Base-by-base conservation (phyloP, 1,284 basidiomycete genomes). In the Cryptococcus sp. region DNA sequence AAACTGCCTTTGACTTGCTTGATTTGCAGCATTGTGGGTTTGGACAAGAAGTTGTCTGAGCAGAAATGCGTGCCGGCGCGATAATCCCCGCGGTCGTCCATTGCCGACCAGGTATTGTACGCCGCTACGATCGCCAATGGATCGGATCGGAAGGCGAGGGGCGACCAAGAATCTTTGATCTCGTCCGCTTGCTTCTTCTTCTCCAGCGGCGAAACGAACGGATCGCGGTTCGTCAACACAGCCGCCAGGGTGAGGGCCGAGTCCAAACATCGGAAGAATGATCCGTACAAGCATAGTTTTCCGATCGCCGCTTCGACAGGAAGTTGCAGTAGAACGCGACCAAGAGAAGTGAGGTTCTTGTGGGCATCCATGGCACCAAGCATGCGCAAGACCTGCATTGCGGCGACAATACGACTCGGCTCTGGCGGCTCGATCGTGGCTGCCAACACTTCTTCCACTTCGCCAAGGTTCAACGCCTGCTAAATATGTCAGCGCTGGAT, bases 191-290 rank as follows among this genome's bases (percentile, higher is more conserved):
- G 72, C 6, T 63, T 64, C 68, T 81, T 80, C 39, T 79, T 63
- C 4, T 75, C 64, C 27, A 85, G 79, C 0, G 93, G 93, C 0
- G 88, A 85, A 53, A 95, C 79, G 82, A 97, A 97, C 3, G 93
- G 93, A 68, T 95, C 93, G 41, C 93, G 87, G 70, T 90, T 91
- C 10, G 91, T 89, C 66, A 96, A 79, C 66, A 96, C 89, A 1
- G 93, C 91, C 5, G 93, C 93, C 43, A 98, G 83, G 3, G 91
- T 91, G 52, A 97, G 79, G 0, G 92, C 91, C 47, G 89, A 87
- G 72, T 96, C 91, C 54, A 97, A 82, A 78, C 93, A 97, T 58
- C 90, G 86, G 86, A 96, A 96, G 82, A 97, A 92, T 66, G 89
- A 88, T 41, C 93, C 94, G 73, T 88, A 91, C 1, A 97, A 82